These are phyloP conservation scores for Gilbertella persicaria DNA, from an alignment of 371 early-diverging fungal genomes.

Conservation along the genomic window DNA sequence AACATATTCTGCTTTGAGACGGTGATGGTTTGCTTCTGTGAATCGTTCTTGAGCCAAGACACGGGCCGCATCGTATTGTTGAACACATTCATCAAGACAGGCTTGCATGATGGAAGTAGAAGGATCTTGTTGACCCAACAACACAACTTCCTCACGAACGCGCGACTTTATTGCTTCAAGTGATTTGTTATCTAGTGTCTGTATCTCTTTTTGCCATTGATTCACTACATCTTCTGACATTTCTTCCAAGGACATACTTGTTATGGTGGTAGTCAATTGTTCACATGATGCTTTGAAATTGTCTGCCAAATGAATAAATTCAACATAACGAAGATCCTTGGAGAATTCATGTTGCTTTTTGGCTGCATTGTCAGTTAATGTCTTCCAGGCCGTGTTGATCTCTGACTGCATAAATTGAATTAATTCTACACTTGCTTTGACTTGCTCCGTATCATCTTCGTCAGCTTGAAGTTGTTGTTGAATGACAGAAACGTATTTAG, in stretches of 20 bases:
- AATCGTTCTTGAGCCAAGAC: slow-evolving; percentile 6
- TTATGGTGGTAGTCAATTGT: slow-evolving; percentile 1
- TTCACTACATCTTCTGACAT: slow-evolving; percentile 19
- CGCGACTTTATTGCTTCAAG: slow-evolving; percentile 14
- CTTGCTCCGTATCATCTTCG: slow-evolving; percentile 7
- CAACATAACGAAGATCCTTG: slow-evolving; percentile 4
- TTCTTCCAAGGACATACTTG: background rate
- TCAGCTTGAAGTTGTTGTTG: slow-evolving; percentile 13
- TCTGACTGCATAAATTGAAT: background rate
- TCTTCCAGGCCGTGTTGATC: background rate
- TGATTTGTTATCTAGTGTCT: slow-evolving; percentile 8
- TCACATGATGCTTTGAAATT: slow-evolving; percentile 6
- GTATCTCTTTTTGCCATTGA: slow-evolving; percentile 27
- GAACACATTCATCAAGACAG: background rate
- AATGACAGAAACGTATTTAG: slow-evolving; percentile 10
- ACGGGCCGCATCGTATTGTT: slow-evolving; percentile 8
- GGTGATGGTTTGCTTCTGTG: slow-evolving; percentile 12
- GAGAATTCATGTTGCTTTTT: background rate
- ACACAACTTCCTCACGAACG: background rate
- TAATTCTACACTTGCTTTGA: background rate
- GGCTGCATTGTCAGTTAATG: background rate
- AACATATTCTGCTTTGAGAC: slow-evolving; percentile 17
- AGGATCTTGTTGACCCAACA: slow-evolving; percentile 1
- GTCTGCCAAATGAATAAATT: slow-evolving; percentile 3
- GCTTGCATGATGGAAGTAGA: slow-evolving; percentile 1